These are phyloP conservation scores for Gossypium arboreum DNA, from an alignment of 345 rosid species.

Conservation along the genomic window DNA sequence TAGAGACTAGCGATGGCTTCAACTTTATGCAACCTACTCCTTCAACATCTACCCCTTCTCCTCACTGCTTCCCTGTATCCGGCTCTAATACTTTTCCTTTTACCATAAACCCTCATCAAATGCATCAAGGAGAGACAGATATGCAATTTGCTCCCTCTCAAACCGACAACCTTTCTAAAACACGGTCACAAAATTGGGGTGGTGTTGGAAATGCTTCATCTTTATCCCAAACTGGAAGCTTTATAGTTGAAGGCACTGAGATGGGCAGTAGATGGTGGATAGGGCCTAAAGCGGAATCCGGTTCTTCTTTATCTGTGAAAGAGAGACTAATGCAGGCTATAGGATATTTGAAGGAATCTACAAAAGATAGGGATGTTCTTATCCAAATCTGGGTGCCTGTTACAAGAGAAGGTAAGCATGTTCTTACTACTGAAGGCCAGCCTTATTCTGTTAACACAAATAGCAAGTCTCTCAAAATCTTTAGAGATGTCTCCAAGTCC, in stretches of 20 bases:
- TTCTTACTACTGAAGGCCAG: conserved; percentile 72
- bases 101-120: conserved; percentile 23
- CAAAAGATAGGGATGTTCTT: conserved; percentile 54
- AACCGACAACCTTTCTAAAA: conserved; percentile 22
- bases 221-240: conserved; percentile 29
- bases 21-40: conserved; percentile 34
- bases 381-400: conserved; percentile 89
- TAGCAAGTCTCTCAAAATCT: conserved; percentile 53
- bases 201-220: conserved; percentile 22
- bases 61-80: conserved; percentile 25
- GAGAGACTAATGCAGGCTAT: conserved; percentile 56
- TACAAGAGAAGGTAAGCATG: conserved; percentile 51
- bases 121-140: conserved; percentile 29
- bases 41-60: conserved; percentile 24
- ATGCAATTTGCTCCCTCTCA: conserved; percentile 19
- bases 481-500: conserved; percentile 58
- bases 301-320: conserved; percentile 43
- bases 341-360: conserved; percentile 43
- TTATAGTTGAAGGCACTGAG: conserved; percentile 43
- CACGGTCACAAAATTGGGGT: conserved; percentile 22
- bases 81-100: conserved; percentile 23
- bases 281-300: conserved; percentile 35
- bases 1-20: conserved; percentile 53
- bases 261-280: conserved; percentile 61
- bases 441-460: conserved; percentile 57